Evolutionary conservation across 2,329 filamentous ascomycete genomes (phyloP), one percentile per base, ranked within the genome.

Genomic region (Penicillium sumatraense): DNA sequence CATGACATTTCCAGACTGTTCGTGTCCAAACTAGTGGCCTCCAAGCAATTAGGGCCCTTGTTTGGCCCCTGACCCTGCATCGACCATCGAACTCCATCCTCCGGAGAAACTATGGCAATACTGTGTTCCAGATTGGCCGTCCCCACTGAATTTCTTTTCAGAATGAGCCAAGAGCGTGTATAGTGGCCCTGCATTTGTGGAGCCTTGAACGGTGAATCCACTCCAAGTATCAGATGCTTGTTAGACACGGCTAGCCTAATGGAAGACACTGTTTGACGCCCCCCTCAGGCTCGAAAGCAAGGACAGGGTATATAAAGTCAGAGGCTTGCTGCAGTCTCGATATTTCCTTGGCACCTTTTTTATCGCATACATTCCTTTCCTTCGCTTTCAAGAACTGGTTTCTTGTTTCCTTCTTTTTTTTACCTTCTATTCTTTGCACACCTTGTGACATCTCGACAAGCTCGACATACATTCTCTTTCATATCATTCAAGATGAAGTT

Each of bases 401-500:
- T 61, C 61, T 65, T 60, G 14, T 3, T 18, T 36, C 18, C 33
- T 36, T 36, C 33, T n/a, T 36, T 36, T n/a, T 42, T 42, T 20
- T 42, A 9, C 56, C 49, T 54, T 54, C 49, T 14, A 58, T 61
- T 50, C 65, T 60, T 44, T 52, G n/a, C 21, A 11, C 4, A 27
- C 40, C 10, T 44, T 27, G 9, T 44, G n/a, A n/a, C n/a, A n/a
- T 54, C 38, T 58, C 58, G 60, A 64, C 61, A 57, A 65, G 50
- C 53, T 68, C 61, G 57, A 67, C 44, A 59, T 29, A 60, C 66
- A 58, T 61, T 62, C 61, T 59, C 63, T 67, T 47, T 48, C 29
- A 33, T 29, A 45, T 49, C 18, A 3, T 53, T 26, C 60, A 66
- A 56, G 49, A 70, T 70, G 68, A 70, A 64, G 62, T 61, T 70